A percentile compares a stretch with the other conserved stretches of the same genome.
phyloP scores from a whole-genome alignment of 23 red algal species.

The Pyropia yezoensis region DNA sequence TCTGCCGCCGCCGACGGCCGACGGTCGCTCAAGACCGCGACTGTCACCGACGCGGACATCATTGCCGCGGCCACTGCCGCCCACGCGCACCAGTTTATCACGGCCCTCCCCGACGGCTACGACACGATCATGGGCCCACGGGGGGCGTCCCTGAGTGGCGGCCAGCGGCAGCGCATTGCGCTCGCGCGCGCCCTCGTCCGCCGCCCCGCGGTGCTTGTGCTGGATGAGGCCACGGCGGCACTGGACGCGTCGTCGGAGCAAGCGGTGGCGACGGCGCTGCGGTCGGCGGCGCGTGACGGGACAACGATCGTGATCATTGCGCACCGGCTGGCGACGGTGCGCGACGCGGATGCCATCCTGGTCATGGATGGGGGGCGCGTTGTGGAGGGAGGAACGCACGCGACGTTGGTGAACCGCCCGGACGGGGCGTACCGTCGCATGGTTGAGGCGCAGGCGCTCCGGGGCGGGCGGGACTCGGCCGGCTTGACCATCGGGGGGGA shows the following conservation, averaged over 20 bases:
- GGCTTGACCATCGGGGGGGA: slow-evolving; percentile 5
- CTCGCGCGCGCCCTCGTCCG: slow-evolving; percentile 78
- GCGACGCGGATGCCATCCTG: slow-evolving; percentile 74
- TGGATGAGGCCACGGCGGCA: slow-evolving; percentile 87
- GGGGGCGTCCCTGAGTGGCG: slow-evolving; percentile 69
- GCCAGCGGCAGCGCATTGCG: slow-evolving; percentile 89
- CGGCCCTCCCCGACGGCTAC: slow-evolving; percentile 58
- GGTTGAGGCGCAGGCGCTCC: slow-evolving; percentile 49
- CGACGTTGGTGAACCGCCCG: slow-evolving; percentile 29
- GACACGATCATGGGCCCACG: slow-evolving; percentile 74
- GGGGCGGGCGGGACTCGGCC: slow-evolving; percentile 5
- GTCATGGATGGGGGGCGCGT: slow-evolving; percentile 79
- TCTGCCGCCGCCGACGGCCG: slow-evolving; percentile 12
- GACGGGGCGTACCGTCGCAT: slow-evolving; percentile 63
- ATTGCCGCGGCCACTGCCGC: slow-evolving; percentile 40
- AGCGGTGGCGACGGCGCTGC: slow-evolving; percentile 67
- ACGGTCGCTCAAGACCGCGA: slow-evolving; percentile 9
- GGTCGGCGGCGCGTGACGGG: slow-evolving; percentile 31
- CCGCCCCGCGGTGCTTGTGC: slow-evolving; percentile 45
- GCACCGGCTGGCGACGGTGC: slow-evolving; percentile 82
- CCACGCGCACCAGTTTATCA: slow-evolving; percentile 56
- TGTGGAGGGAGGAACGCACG: slow-evolving; percentile 73
- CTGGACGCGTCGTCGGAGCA: slow-evolving; percentile 77
- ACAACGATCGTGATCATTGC: slow-evolving; percentile 89
- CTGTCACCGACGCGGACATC: slow-evolving; percentile 59